phyloP scores from a whole-genome alignment of 768 basidiomycete genomes.

The Floccularia luteovirens region DNA sequence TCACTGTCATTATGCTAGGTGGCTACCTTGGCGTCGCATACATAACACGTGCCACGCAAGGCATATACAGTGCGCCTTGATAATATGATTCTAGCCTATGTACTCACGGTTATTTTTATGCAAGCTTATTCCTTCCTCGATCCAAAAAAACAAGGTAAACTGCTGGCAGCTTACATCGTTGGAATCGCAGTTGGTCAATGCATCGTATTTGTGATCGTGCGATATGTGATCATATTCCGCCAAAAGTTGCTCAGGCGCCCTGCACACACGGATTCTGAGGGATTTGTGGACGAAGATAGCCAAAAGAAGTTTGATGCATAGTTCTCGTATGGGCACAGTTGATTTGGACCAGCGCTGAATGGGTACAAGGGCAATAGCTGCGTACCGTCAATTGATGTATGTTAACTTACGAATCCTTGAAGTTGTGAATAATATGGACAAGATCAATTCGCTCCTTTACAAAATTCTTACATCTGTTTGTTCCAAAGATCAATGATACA shows the following conservation, averaged over 20 bases:
- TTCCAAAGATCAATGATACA: too few relatives aligned
- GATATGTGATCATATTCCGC: conserved; percentile 29
- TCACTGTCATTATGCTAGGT: conserved; percentile 41
- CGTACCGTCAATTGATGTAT: too few relatives aligned
- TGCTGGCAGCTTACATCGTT: conserved; percentile 52
- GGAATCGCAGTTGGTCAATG: conserved; percentile 46
- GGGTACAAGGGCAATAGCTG: too few relatives aligned
- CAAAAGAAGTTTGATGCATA: too few relatives aligned
- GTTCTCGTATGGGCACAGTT: too few relatives aligned
- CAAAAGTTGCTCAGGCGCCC: conserved; percentile 1
- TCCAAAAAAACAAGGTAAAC: conserved; percentile 30
- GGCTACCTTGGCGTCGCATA: conserved; percentile 61
- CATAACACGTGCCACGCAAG: conserved; percentile 49
- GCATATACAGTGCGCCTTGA: conserved; percentile 48
- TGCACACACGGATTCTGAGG: too few relatives aligned
- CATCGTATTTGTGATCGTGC: conserved; percentile 45
- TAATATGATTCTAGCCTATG: not conserved
- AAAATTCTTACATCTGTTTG: too few relatives aligned
- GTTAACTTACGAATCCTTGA: too few relatives aligned
- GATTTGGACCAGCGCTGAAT: too few relatives aligned
- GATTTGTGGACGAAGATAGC: too few relatives aligned
- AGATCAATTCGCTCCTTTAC: too few relatives aligned
- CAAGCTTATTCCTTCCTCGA: conserved; percentile 60
- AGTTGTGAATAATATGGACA: too few relatives aligned
- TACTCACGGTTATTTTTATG: not conserved